Percentiles rank a stretch among this genome's conserved stretches.
Conservation (phyloP, 345 rosid genomes). For the Stellera chamaejasme region DNA sequence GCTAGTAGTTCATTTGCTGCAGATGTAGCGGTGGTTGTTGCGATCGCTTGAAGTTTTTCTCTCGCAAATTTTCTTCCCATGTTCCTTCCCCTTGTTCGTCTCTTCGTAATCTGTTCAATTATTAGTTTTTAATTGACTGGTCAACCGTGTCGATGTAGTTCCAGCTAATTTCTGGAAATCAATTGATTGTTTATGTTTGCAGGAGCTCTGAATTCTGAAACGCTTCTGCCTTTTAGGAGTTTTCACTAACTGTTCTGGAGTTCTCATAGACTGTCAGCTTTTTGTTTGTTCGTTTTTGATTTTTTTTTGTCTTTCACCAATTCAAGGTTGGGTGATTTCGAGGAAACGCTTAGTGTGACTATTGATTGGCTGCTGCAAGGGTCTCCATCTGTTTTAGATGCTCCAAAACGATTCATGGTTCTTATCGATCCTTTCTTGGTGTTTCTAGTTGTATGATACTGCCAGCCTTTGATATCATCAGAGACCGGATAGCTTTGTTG, state of each 20-base stretch:
- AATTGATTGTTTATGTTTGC: background rate
- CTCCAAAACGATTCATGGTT: too few relatives aligned
- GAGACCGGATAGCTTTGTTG: too few relatives aligned
- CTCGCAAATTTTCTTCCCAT: background rate
- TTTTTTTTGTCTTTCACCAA: background rate
- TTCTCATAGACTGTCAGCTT: background rate
- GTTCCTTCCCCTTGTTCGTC: background rate
- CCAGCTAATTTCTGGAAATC: background rate
- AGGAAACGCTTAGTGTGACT: too few relatives aligned
- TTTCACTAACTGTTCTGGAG: background rate
- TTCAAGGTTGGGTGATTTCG: too few relatives aligned
- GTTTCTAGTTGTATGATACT: too few relatives aligned
- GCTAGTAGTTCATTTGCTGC: background rate
- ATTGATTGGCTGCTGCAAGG: too few relatives aligned
- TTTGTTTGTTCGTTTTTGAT: background rate
- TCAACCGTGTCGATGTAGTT: conserved; percentile 10
- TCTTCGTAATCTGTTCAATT: background rate
- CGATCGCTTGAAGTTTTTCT: conserved; percentile 16
- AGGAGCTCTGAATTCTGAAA: conserved; percentile 1
- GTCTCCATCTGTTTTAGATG: too few relatives aligned
- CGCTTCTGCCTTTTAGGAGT: background rate
- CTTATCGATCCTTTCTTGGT: too few relatives aligned
- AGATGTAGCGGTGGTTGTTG: conserved; percentile 3
- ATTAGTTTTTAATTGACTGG: conserved; percentile 7
- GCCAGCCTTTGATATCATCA: too few relatives aligned